These are phyloP conservation scores for Torulaspora maleeae DNA, from an alignment of 805 yeast species.

Conservation along the genomic window DNA sequence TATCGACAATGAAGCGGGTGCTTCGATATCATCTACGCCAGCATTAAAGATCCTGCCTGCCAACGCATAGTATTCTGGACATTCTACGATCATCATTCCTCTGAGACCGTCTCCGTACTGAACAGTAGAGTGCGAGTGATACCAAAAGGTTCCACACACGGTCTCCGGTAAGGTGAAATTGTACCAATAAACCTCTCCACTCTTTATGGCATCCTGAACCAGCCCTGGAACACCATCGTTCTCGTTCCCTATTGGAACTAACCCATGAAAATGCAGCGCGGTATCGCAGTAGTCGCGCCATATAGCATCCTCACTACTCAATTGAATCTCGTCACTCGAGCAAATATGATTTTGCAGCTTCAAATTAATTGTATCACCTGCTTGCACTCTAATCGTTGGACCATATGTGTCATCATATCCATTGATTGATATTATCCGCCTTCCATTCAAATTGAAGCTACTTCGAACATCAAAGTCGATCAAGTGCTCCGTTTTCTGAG, in stretches of 20 bases:
- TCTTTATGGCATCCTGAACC: slow-evolving; percentile 68
- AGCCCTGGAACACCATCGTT: slow-evolving; percentile 41
- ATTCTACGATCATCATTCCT: slow-evolving; percentile 53
- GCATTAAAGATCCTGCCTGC: slow-evolving; percentile 28
- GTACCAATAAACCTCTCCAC: slow-evolving; percentile 54
- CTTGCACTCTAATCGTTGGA: slow-evolving; percentile 21
- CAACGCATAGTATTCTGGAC: slow-evolving; percentile 37
- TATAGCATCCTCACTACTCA: slow-evolving; percentile 26
- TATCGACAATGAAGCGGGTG: slow-evolving; percentile 1
- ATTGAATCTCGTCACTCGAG: slow-evolving; percentile 17
- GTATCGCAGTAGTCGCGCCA: slow-evolving; percentile 29
- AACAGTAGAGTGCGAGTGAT: slow-evolving; percentile 50
- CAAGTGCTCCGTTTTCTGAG: slow-evolving; percentile 4
- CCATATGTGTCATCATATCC: slow-evolving; percentile 20
- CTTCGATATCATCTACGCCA: not conserved
- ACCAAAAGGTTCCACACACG: slow-evolving; percentile 53
- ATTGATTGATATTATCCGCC: slow-evolving; percentile 25
- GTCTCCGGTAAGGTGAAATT: slow-evolving; percentile 40
- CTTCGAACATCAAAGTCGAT: slow-evolving; percentile 16
- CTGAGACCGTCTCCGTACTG: slow-evolving; percentile 49
- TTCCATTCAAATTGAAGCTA: slow-evolving; percentile 11
- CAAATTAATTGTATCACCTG: slow-evolving; percentile 25
- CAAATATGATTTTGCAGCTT: slow-evolving; percentile 23
- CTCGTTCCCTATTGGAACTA: slow-evolving; percentile 43
- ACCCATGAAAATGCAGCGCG: slow-evolving; percentile 52